Percentiles rank a stretch among this genome's conserved stretches.
Conservation (phyloP, 169 alveolate species). For the Babesia microti region DNA sequence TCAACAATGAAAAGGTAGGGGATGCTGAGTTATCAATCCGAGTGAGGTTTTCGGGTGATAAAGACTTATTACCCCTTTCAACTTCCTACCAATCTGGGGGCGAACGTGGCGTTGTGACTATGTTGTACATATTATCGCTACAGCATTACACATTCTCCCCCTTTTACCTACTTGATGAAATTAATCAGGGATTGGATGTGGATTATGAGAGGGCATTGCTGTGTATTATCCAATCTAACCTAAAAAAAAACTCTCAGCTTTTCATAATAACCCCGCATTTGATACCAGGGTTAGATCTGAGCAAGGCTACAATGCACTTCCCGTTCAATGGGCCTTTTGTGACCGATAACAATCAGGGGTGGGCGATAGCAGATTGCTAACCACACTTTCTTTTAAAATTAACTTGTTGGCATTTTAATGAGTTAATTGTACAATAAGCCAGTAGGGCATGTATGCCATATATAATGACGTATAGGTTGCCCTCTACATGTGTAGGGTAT, state of each 20-base stretch:
- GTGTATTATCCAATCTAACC: conserved; percentile 21
- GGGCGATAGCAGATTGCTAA: too few relatives aligned
- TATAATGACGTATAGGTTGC: too few relatives aligned
- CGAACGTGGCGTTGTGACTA: conserved; percentile 59
- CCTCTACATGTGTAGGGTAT: too few relatives aligned
- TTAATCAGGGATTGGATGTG: conserved; percentile 59
- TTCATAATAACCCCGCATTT: conserved; percentile 59
- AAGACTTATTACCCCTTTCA: conserved; percentile 47
- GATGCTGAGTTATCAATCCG: conserved; percentile 42
- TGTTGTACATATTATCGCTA: conserved; percentile 54
- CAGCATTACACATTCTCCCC: conserved; percentile 54
- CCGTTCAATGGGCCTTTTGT: conserved; percentile 45
- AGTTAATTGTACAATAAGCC: too few relatives aligned
- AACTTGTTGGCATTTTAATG: too few relatives aligned
- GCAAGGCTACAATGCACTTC: conserved; percentile 37
- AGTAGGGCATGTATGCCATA: too few relatives aligned
- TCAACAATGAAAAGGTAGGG: conserved; percentile 36
- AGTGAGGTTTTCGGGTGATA: conserved; percentile 43
- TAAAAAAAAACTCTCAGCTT: conserved; percentile 45
- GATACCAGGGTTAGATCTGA: conserved; percentile 24
- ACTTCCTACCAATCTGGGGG: conserved; percentile 65
- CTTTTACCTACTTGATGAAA: conserved; percentile 56
- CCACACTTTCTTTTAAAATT: too few relatives aligned
- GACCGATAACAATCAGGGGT: too few relatives aligned
- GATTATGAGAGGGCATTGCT: conserved; percentile 46